phyloP scores from a whole-genome alignment of 1,284 basidiomycete genomes.

The Pulchroboletus neoregius region DNA sequence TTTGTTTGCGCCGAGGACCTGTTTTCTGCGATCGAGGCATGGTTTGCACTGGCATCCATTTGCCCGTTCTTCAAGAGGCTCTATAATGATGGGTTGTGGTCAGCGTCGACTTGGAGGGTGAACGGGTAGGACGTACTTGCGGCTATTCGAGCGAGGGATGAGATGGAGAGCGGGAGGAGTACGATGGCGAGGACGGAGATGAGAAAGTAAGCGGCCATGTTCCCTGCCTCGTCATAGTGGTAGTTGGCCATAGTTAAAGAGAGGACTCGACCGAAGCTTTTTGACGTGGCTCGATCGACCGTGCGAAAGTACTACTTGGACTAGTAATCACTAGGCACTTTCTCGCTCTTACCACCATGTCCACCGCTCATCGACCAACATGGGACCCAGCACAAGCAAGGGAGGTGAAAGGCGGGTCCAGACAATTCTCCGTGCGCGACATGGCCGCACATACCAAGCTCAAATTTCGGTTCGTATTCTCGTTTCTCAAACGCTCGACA shows the following conservation, averaged over 20 bases:
- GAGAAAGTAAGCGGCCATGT: conserved; percentile 86
- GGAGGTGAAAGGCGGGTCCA: conserved; percentile 82
- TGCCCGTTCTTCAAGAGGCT: conserved; percentile 25
- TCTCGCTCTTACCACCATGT: no score
- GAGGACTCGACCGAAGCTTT: no score
- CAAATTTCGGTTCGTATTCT: conserved; percentile 74
- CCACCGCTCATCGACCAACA: conserved; percentile 85
- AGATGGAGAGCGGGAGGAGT: conserved; percentile 71
- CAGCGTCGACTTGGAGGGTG: neutral
- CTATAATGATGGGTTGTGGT: conserved; percentile 23
- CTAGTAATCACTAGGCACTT: no score
- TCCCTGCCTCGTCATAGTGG: conserved; percentile 85
- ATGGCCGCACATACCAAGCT: conserved; percentile 93
- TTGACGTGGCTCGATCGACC: conserved; percentile 7
- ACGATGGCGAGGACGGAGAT: conserved; percentile 81
- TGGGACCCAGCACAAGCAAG: conserved; percentile 86
- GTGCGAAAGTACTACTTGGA: conserved; percentile 4
- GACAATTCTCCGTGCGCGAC: conserved; percentile 85
- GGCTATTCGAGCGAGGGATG: conserved; percentile 40
- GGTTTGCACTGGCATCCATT: conserved; percentile 64
- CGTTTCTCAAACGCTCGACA: neutral
- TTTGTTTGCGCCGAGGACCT: conserved; percentile 42
- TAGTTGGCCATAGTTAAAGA: conserved; percentile 85
- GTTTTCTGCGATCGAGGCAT: conserved; percentile 57
- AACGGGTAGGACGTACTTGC: conserved; percentile 34